Conservation (phyloP, 176 grass and related monocot species). For the Musa schizocarpa region DNA sequence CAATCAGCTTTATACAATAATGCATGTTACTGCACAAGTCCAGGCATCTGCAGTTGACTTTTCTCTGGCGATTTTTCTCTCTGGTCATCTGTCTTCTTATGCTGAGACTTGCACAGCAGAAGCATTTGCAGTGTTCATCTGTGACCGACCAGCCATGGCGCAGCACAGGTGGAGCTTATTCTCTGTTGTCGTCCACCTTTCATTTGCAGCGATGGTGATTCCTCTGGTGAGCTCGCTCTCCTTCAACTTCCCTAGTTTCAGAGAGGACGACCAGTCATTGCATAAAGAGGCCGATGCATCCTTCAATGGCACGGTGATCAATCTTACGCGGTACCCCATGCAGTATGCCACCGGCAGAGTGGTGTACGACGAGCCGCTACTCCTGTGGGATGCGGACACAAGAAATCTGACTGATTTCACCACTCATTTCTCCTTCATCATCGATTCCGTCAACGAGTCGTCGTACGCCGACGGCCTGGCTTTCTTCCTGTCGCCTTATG, state of each 20-base stretch:
- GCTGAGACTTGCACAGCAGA: too few relatives aligned
- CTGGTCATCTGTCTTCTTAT: too few relatives aligned
- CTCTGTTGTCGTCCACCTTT: neutral
- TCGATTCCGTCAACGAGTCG: neutral
- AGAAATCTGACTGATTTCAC: constrained; percentile 37
- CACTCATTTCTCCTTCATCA: constrained; percentile 40
- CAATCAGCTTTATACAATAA: too few relatives aligned
- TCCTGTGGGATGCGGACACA: constrained; percentile 31
- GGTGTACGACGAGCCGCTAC: constrained; percentile 20
- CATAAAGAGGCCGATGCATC: neutral
- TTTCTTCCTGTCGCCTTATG: constrained; percentile 44
- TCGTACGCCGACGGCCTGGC: constrained; percentile 34
- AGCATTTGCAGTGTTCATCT: too few relatives aligned
- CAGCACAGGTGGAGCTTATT: neutral
- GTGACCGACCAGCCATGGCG: neutral
- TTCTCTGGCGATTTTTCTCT: too few relatives aligned
- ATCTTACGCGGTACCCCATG: neutral
- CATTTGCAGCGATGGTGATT: neutral
- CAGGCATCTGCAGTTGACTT: too few relatives aligned
- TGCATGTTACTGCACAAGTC: too few relatives aligned
- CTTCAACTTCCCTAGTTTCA: constrained; percentile 31
- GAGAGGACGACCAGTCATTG: neutral
- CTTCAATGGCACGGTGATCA: neutral
- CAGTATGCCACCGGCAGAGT: constrained; percentile 14
- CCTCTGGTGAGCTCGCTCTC: constrained; percentile 20